Evolutionary conservation across 331 rosid genomes (phyloP).

Genomic region (Quercus phellos): DNA sequence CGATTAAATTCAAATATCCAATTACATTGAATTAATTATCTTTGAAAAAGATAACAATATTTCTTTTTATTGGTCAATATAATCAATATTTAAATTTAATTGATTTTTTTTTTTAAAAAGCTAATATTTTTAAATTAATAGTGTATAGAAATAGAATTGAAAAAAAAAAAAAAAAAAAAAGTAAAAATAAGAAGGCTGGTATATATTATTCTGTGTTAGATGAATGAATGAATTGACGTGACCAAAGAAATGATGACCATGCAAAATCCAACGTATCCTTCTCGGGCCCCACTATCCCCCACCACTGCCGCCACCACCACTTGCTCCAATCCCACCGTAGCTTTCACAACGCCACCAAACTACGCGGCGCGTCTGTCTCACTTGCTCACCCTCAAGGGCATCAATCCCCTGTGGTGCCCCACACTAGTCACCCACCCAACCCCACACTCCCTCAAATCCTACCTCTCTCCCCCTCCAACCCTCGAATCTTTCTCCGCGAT

Average conservation of each 20-base stretch:
- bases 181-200: too few species aligned
- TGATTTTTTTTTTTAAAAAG: too few species aligned
- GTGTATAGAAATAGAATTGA: too few species aligned
- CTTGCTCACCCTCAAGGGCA: conserved; percentile 41
- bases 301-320: not conserved
- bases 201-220: too few species aligned
- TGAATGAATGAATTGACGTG: too few species aligned
- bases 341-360: conserved; percentile 70
- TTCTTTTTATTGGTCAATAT: too few species aligned
- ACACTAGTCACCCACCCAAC: conserved; percentile 46
- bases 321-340: conserved; percentile 24
- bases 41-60: too few species aligned
- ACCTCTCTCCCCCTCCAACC: conserved; percentile 42
- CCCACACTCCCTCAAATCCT: conserved; percentile 32
- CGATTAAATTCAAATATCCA: too few species aligned
- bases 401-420: conserved; percentile 58
- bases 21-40: too few species aligned
- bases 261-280: not conserved
- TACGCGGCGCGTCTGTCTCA: conserved; percentile 55
- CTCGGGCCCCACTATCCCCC: not conserved
- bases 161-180: accelerated
- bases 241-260: not conserved
- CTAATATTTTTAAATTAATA: too few species aligned
- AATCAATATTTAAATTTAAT: too few species aligned
- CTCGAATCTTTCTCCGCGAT: conserved; percentile 56